Evolutionary conservation across 768 basidiomycete species (phyloP), one percentile per base, ranked within the genome.

Genomic region (Hortiboletus campestris): DNA sequence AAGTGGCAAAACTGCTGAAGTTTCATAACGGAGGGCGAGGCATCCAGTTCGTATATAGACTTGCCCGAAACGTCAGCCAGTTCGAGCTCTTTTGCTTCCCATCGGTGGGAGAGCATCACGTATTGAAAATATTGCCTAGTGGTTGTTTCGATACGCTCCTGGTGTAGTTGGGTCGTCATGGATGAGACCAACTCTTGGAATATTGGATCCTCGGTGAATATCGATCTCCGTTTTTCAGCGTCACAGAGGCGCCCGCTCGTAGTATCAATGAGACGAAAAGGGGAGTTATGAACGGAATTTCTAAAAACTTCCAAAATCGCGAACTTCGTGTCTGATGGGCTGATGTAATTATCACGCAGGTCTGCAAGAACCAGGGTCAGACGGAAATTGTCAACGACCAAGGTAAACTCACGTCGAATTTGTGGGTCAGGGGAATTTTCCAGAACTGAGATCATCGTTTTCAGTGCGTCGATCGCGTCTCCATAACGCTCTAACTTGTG

Each of bases 51-150:
- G 17, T 54, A 55, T 36, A 66, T 32, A 11, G 56, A 56, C 25
- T 55, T 61, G 48, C 35, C 42, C n/a, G 1, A 22, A 38, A 66
- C 56, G 9, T 66, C 53, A 4, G 42, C 45, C 17, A 61, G 43
- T 29, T 31, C 40, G 17, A 61, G 45, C 14, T 66, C 64, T n/a
- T 50, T 47, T 1, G 7, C 35, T 36, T 35, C 61, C 64, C 64
- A 66, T 35, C 64, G 56, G 35, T 66, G 64, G 9, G 64, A 66
- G 12, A 66, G 53, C 64, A 65, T 65, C n/a, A 53, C 57, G 10
- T 64, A 65, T 56, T 31, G 43, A 22, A 57, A 48, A 42, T 59
- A 66, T 19, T 1, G 36, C n/a, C 6, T 35, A 1, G 36, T 63
- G n/a, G 53, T 25, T 2, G 36, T 25, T 6, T 50, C 31, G 39